A percentile compares a stretch with the other conserved stretches of the same genome.
Conservation (phyloP, 78 protist genomes). For the Protostelium mycophagum region DNA sequence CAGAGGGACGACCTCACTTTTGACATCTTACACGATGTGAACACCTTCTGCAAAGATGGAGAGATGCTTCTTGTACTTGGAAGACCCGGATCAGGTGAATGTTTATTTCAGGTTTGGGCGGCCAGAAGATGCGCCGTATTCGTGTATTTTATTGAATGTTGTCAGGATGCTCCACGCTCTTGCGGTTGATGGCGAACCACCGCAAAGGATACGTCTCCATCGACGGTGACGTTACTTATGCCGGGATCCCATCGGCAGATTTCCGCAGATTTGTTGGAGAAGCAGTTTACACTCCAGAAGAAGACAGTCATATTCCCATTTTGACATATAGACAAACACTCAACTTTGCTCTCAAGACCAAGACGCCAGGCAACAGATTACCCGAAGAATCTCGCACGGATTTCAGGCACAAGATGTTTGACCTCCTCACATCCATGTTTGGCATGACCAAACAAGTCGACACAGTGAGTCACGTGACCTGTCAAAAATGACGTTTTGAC, state of each 20-base stretch:
- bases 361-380: slow-evolving; percentile 36
- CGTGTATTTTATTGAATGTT: no score
- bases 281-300: slow-evolving; percentile 42
- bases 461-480: slow-evolving; percentile 20
- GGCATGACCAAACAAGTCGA: slow-evolving; percentile 54
- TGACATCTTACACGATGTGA: slow-evolving; percentile 46
- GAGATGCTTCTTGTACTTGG: slow-evolving; percentile 52
- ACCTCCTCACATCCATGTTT: slow-evolving; percentile 25
- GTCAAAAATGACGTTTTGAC: neutral
- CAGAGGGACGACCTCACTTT: slow-evolving; percentile 21
- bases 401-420: slow-evolving; percentile 29
- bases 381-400: slow-evolving; percentile 31
- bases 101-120: no score
- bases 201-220: slow-evolving; percentile 15
- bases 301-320: slow-evolving; percentile 42
- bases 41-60: slow-evolving; percentile 43
- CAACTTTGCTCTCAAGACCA: slow-evolving; percentile 30
- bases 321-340: slow-evolving; percentile 38
- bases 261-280: slow-evolving; percentile 32
- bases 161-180: slow-evolving; percentile 10
- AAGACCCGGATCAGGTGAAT: slow-evolving; percentile 31
- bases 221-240: slow-evolving; percentile 25
- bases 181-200: slow-evolving; percentile 32
- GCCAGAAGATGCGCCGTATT: no score
- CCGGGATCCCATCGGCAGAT: slow-evolving; percentile 26